phyloP scores from a whole-genome alignment of 768 basidiomycete genomes.

The Collybia nuda region DNA sequence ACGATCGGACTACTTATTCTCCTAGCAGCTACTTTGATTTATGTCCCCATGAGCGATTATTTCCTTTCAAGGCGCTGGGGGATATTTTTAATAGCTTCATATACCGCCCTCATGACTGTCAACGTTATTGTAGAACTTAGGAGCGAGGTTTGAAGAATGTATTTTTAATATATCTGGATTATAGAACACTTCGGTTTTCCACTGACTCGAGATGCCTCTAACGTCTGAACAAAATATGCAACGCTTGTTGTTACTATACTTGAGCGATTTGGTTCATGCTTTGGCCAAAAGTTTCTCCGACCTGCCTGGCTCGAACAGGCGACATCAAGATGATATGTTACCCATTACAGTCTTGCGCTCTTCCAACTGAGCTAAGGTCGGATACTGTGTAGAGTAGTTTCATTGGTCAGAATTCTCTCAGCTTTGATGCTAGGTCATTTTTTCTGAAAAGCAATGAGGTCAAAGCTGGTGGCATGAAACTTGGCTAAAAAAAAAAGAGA shows the following conservation, averaged over 20 bases:
- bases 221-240: too few relatives aligned
- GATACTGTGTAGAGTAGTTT: neutral
- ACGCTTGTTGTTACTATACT: too few relatives aligned
- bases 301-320: constrained; percentile 65
- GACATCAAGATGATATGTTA: constrained; percentile 45
- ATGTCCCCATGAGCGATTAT: constrained; percentile 86
- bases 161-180: neutral
- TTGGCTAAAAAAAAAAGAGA: too few relatives aligned
- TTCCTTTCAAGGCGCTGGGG: constrained; percentile 83
- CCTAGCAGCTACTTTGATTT: constrained; percentile 71
- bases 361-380: constrained; percentile 48
- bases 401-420: too few relatives aligned
- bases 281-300: constrained; percentile 38
- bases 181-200: neutral
- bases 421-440: too few relatives aligned
- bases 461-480: too few relatives aligned
- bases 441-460: too few relatives aligned
- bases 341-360: constrained; percentile 45
- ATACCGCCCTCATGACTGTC: constrained; percentile 71
- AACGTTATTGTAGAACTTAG: constrained; percentile 80
- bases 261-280: too few relatives aligned
- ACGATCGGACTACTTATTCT: constrained; percentile 77
- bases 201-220: too few relatives aligned
- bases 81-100: constrained; percentile 69
- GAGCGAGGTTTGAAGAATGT: constrained; percentile 10